Percentiles rank a stretch among this genome's conserved stretches.
phyloP scores from a whole-genome alignment of 306 rosid genomes.

The Vigna mungo region DNA sequence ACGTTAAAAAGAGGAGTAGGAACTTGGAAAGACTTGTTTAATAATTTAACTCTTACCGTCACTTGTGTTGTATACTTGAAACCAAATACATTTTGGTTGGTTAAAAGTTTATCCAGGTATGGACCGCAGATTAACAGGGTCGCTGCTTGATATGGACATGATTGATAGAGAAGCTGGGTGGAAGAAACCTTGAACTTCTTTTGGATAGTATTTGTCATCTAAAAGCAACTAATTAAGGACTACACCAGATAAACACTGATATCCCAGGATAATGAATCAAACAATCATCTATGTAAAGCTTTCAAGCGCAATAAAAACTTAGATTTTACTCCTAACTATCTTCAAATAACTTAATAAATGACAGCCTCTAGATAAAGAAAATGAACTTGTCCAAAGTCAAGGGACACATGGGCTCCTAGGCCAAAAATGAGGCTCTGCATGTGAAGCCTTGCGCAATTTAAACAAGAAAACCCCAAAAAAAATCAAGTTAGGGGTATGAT shows the following conservation, averaged over 20 bases:
- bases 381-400: neutral
- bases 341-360: slow-evolving; percentile 33
- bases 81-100: slow-evolving; percentile 77
- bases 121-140: slow-evolving; percentile 90
- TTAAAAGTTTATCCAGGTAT: slow-evolving; percentile 79
- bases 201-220: slow-evolving; percentile 99
- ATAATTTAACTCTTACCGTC: slow-evolving; percentile 69
- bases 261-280: neutral
- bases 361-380: slow-evolving; percentile 28
- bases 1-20: neutral
- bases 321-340: slow-evolving; percentile 31
- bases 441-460: slow-evolving; percentile 22
- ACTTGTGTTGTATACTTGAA: slow-evolving; percentile 92
- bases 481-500: neutral
- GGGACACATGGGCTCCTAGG: slow-evolving; percentile 12
- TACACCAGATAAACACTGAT: slow-evolving; percentile 16
- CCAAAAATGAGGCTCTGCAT: slow-evolving; percentile 15
- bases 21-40: neutral
- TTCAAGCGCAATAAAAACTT: slow-evolving; percentile 2
- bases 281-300: slow-evolving; percentile 33
- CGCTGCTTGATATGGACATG: slow-evolving; percentile 89
- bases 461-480: neutral
- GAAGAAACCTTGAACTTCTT: slow-evolving; percentile 95
- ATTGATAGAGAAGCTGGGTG: slow-evolving; percentile 93
- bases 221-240: slow-evolving; percentile 68